Evolutionary conservation across 306 rosid genomes (phyloP), one percentile per base, ranked within the genome.

Genomic region (Hippophae rhamnoides): DNA sequence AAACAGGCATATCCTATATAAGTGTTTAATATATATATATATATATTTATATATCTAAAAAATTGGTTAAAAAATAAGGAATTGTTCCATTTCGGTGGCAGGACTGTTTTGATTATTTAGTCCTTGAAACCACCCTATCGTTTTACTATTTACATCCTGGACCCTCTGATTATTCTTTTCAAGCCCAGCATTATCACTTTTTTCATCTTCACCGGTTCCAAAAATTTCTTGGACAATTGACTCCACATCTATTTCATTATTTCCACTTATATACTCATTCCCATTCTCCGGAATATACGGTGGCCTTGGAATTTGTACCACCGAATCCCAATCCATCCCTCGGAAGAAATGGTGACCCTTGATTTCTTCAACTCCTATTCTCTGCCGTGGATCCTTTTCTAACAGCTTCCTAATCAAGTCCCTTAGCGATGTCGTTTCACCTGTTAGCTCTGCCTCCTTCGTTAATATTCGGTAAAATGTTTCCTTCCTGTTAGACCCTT

Each of bases 291-390:
- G 98, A 42, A 92, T 75, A 58, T 74, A 68, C 4, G 95, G 98
- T 42, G 98, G 96, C 65, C 98, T 76, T 0, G 78, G 40, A 2
- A 92, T 61, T 46, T 63, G 13, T 61, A 74, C 52, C 4, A 92
- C 80, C 1, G 71, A 60, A 40, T 85, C 87, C 96, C 95, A 92
- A 2, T 72, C 48, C 0, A 82, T 61, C 7, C 82, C 83, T 43
- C 13, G 67, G 11, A 92, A 87, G 79, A 79, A 92, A 54, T 76
- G 69, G 40, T 92, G 98, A 26, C 76, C 64, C 79, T 85, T 92
- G 43, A 92, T 85, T 52, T 53, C 86, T 6, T 73, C 78, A 27
- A 80, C 12, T 5, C 67, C 75, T 6, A 92, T 92, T 70, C 98
- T 78, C 69, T 61, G 62, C 41, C 51, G 57, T 31, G 87, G 93